A percentile compares a stretch with the other conserved stretches of the same genome.
Conservation (phyloP, 192 early-diverging fungal species). For the Jimgerdemannia flammicorona region DNA sequence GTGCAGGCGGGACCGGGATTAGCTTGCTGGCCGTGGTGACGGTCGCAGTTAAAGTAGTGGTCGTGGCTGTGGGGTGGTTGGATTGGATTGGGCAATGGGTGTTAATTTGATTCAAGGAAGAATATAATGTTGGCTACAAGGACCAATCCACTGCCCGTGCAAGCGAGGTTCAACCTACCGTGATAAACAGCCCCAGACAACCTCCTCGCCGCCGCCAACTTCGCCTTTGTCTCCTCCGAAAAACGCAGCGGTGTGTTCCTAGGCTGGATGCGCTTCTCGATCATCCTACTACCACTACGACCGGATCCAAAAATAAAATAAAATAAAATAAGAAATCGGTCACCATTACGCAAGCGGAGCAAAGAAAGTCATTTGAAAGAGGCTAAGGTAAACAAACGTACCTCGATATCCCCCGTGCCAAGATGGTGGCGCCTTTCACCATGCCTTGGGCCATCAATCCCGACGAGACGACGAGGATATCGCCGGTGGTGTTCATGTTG, state of each 20-base stretch:
- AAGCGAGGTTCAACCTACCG: neutral
- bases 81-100: too few species aligned
- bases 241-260: neutral
- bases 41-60: neutral
- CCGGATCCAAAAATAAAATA: too few species aligned
- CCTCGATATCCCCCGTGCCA: neutral
- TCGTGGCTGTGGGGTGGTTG: too few species aligned
- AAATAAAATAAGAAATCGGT: too few species aligned
- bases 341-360: too few species aligned
- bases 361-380: too few species aligned
- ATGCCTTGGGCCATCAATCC: neutral
- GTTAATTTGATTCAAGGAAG: too few species aligned
- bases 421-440: neutral
- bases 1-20: neutral
- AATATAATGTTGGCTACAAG: too few species aligned
- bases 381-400: neutral
- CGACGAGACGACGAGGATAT: neutral
- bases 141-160: too few species aligned
- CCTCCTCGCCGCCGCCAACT: neutral
- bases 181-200: neutral
- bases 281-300: neutral
- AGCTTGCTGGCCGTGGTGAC: neutral
- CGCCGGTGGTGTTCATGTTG: neutral
- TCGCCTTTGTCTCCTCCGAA: neutral
- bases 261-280: neutral